phyloP scores from a whole-genome alignment of 345 rosid genomes.

The Eucalyptus coolabah region DNA sequence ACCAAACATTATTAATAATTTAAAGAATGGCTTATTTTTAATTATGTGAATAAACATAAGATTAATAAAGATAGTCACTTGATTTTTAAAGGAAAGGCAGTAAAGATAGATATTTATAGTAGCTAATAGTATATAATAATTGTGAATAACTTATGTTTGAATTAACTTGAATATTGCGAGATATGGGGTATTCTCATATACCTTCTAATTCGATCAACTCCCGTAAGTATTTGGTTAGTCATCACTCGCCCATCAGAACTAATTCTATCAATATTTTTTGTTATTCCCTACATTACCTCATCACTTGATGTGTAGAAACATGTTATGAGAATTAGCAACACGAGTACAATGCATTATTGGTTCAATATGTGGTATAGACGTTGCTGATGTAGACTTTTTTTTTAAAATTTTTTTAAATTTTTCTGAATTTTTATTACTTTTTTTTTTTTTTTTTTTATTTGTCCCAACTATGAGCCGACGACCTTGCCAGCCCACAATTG shows the following conservation, averaged over 20 bases:
- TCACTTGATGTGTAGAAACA: not conserved
- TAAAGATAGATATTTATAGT: not conserved
- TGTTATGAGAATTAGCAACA: not conserved
- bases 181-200: not conserved
- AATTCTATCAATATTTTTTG: not conserved
- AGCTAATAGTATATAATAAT: not conserved
- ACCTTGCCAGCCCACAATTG: not conserved
- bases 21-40: not conserved
- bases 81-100: not conserved
- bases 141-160: not conserved
- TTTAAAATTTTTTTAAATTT: accelerated
- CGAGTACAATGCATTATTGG: not conserved
- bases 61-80: not conserved
- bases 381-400: accelerated
- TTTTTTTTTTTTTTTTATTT: too few relatives aligned
- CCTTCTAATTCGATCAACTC: not conserved
- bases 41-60: not conserved
- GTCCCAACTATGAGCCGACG: not conserved
- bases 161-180: not conserved
- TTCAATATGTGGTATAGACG: accelerated
- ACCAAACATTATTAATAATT: too few relatives aligned
- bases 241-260: slow-evolving; percentile 14
- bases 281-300: not conserved
- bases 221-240: not conserved
- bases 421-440: too few relatives aligned